These are phyloP conservation scores for Albizia julibrissin DNA, from an alignment of 306 rosid species.

Conservation along the genomic window DNA sequence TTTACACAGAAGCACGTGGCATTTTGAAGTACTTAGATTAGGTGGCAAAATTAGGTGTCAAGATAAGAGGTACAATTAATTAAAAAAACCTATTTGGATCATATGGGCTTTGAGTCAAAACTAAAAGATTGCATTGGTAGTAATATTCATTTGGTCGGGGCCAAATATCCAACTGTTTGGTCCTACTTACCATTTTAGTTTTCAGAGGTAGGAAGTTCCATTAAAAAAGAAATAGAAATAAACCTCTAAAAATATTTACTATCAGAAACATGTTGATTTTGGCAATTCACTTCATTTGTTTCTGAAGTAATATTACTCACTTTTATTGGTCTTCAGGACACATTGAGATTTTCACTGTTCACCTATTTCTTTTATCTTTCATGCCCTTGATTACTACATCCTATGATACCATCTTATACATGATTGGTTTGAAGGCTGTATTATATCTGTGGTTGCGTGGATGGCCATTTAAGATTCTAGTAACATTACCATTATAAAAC, in stretches of 20 bases:
- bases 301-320: neutral
- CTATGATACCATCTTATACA: neutral
- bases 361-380: neutral
- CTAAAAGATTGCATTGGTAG: neutral
- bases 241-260: neutral
- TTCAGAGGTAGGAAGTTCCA: neutral
- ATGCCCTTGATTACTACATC: neutral
- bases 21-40: neutral
- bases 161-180: neutral
- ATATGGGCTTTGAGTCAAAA: neutral
- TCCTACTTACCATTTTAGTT: neutral
- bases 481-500: neutral
- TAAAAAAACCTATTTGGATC: neutral
- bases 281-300: neutral
- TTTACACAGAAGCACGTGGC: neutral
- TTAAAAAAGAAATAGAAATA: neutral
- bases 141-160: neutral
- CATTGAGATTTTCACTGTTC: neutral
- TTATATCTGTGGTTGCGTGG: neutral
- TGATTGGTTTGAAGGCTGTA: neutral
- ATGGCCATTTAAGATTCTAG: neutral
- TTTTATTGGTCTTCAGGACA: neutral
- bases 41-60: neutral
- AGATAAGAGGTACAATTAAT: neutral
- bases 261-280: constrained; percentile 1